These are phyloP conservation scores for Leccinum sublutescens DNA, from an alignment of 768 basidiomycete genomes.

Conservation along the genomic window DNA sequence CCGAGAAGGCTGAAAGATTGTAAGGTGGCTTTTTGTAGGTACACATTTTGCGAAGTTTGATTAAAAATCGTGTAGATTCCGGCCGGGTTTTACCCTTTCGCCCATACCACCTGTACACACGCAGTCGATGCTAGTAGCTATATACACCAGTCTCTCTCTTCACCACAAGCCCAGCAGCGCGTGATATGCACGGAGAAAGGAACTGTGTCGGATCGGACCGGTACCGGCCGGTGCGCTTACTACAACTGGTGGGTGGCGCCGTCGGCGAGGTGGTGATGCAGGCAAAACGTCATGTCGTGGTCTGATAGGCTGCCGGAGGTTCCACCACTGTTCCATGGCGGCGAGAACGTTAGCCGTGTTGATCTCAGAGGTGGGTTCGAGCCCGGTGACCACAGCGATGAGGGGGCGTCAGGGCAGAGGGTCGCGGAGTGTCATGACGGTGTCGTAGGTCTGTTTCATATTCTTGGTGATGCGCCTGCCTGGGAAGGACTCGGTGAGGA, in stretches of 20 bases:
- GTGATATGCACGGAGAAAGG: too few species aligned
- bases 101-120: too few species aligned
- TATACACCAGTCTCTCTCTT: too few species aligned
- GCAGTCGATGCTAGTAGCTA: too few species aligned
- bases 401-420: constrained; percentile 17
- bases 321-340: constrained; percentile 25
- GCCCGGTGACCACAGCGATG: constrained; percentile 19
- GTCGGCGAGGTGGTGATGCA: constrained; percentile 24
- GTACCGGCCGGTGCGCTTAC: constrained; percentile 6
- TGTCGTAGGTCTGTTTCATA: constrained; percentile 23
- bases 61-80: too few species aligned
- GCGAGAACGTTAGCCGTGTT: constrained; percentile 4
- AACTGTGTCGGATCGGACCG: too few species aligned
- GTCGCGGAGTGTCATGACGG: constrained; percentile 16
- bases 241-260: background rate
- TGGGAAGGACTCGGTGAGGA: constrained; percentile 12
- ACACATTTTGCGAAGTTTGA: too few species aligned
- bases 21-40: too few species aligned
- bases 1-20: too few species aligned
- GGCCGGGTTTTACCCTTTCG: too few species aligned
- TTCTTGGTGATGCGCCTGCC: constrained; percentile 19
- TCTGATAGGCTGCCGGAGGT: constrained; percentile 6
- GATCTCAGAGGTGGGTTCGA: constrained; percentile 15
- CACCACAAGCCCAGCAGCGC: too few species aligned
- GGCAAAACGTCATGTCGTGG: constrained; percentile 14